phyloP scores from a whole-genome alignment of 2,329 filamentous ascomycete species.

The Diplodia mutila region DNA sequence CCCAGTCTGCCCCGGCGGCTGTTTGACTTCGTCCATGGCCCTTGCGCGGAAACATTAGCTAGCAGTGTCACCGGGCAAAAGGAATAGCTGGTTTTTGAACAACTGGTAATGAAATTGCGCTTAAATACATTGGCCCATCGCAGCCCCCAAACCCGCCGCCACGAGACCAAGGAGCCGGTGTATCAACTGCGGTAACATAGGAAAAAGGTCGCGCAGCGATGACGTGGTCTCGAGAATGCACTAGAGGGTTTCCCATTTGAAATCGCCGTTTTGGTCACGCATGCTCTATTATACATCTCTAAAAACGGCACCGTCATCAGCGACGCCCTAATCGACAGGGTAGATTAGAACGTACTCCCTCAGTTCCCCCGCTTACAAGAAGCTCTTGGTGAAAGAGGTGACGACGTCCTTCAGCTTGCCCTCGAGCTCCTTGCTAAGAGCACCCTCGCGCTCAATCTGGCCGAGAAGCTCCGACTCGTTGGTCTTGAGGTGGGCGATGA shows the following conservation, averaged over 20 bases:
- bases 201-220: conserved; percentile 25
- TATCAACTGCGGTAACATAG: conserved; percentile 27
- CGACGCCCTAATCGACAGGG: conserved; percentile 20
- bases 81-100: conserved; percentile 2
- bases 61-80: conserved; percentile 15
- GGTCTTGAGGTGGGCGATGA: conserved; percentile 87
- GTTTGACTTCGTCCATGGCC: conserved; percentile 2
- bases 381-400: conserved; percentile 88
- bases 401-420: conserved; percentile 78
- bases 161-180: conserved; percentile 25
- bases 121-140: conserved; percentile 26
- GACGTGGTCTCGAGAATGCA: conserved; percentile 26
- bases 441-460: conserved; percentile 93
- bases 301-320: conserved; percentile 26
- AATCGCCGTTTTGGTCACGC: conserved; percentile 43
- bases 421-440: conserved; percentile 93
- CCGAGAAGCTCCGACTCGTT: conserved; percentile 84
- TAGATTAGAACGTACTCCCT: conserved; percentile 26
- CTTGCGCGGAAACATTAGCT: conserved; percentile 9
- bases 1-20: conserved; percentile 10
- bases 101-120: conserved; percentile 25
- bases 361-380: conserved; percentile 54
- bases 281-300: conserved; percentile 43
- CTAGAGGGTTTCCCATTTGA: conserved; percentile 31
- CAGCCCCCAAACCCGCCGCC: conserved; percentile 13